A percentile compares a stretch with the other conserved stretches of the same genome.
phyloP scores from a whole-genome alignment of 345 rosid genomes.

The Linum usitatissimum region DNA sequence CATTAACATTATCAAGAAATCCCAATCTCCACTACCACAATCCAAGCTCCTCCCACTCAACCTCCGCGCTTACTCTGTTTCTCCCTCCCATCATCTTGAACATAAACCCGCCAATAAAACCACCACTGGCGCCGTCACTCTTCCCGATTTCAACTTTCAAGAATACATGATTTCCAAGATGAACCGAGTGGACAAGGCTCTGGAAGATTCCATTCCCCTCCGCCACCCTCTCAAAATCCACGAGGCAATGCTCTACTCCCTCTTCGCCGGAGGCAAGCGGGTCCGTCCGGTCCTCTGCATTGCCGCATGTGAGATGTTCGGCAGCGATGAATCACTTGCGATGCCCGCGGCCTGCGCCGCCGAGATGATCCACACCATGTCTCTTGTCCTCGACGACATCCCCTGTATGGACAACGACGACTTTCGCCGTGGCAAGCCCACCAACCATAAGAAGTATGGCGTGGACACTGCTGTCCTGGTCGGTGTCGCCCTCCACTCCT shows the following conservation, averaged over 20 bases:
- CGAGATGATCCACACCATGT: constrained; percentile 4
- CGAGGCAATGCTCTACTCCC: constrained; percentile 3
- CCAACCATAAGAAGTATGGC: constrained; percentile 42
- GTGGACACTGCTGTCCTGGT: constrained; percentile 52
- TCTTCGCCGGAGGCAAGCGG: constrained; percentile 5
- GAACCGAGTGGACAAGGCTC: constrained; percentile 25
- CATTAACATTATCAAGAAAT: no score
- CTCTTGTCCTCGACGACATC: constrained; percentile 2
- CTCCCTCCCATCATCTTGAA: neutral
- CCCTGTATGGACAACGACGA: constrained; percentile 28
- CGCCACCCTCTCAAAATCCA: neutral
- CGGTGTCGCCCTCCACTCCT: constrained; percentile 44
- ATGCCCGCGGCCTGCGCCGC: neutral
- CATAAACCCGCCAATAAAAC: neutral
- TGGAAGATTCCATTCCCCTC: neutral
- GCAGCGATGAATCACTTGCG: neutral
- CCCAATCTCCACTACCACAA: neutral
- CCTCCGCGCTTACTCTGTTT: neutral
- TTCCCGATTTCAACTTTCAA: constrained; percentile 17
- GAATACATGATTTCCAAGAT: constrained; percentile 25
- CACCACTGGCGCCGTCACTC: neutral
- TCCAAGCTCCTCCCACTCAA: neutral
- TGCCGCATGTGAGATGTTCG: constrained; percentile 5
- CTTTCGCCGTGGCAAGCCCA: constrained; percentile 50
- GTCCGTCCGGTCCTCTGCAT: constrained; percentile 4